phyloP scores from a whole-genome alignment of 2,329 filamentous ascomycete genomes.

The Pochonia chlamydosporia region DNA sequence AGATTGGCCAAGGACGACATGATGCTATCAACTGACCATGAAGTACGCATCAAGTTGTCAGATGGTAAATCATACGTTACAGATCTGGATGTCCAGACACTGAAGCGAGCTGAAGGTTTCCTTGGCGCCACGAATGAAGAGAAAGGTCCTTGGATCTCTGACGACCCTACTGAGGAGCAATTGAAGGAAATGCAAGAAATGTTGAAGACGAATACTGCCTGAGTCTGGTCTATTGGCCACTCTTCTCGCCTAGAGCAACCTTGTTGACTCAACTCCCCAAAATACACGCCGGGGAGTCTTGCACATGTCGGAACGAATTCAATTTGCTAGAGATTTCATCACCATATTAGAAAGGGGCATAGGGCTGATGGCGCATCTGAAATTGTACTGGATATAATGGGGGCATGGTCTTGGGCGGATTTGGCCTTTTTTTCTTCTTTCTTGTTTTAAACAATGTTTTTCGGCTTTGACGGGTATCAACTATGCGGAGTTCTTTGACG shows the following conservation, averaged over 20 bases:
- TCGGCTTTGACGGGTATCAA: background rate
- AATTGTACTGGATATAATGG: background rate
- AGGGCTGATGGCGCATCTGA: background rate
- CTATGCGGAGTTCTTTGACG: background rate
- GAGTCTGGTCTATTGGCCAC: slow-evolving; percentile 7
- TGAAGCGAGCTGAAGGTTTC: slow-evolving; percentile 83
- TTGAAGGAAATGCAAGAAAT: slow-evolving; percentile 54
- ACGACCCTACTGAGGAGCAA: slow-evolving; percentile 61
- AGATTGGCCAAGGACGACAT: slow-evolving; percentile 97
- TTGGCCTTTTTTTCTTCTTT: background rate
- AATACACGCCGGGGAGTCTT: background rate
- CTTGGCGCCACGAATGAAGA: slow-evolving; percentile 75
- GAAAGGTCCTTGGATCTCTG: slow-evolving; percentile 76
- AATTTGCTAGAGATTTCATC: background rate
- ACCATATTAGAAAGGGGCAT: slow-evolving; percentile 3
- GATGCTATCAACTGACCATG: slow-evolving; percentile 94
- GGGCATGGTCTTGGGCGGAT: background rate
- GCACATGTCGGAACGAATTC: background rate
- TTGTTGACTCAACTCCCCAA: background rate
- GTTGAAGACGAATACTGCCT: slow-evolving; percentile 22
- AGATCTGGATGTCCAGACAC: slow-evolving; percentile 84
- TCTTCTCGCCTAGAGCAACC: background rate
- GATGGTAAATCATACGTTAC: slow-evolving; percentile 79
- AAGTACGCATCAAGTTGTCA: slow-evolving; percentile 78
- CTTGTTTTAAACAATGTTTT: too few relatives aligned